phyloP scores from a whole-genome alignment of 2,329 filamentous ascomycete genomes.

The Helotiales sp. region DNA sequence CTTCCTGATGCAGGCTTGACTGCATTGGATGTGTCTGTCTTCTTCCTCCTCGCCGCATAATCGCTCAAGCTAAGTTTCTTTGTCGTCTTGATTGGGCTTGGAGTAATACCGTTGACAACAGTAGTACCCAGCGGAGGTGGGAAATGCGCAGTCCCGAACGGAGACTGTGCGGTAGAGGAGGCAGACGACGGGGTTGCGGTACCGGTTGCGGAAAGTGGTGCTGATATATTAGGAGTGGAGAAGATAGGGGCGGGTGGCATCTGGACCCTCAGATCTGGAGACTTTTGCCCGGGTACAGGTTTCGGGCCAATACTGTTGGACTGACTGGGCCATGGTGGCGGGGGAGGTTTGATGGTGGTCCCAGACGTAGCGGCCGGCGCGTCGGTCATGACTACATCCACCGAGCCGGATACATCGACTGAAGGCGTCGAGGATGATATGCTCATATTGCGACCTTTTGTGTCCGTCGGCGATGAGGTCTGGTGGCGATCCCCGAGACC shows the following conservation, averaged over 20 bases:
- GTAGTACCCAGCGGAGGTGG: conserved; percentile 51
- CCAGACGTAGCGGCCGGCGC: conserved; percentile 29
- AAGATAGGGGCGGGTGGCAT: conserved; percentile 61
- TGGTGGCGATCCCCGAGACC: conserved; percentile 26
- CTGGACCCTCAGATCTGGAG: conserved; percentile 50
- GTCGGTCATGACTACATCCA: conserved; percentile 40
- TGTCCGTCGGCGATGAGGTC: conserved; percentile 34
- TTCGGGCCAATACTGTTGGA: conserved; percentile 11
- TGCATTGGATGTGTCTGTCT: conserved; percentile 28
- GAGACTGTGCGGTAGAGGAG: conserved; percentile 54
- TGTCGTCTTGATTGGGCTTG: conserved; percentile 61
- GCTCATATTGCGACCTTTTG: conserved; percentile 34
- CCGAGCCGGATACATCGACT: conserved; percentile 28
- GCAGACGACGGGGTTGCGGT: conserved; percentile 55
- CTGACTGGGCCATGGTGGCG: conserved; percentile 39
- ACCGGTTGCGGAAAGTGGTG: conserved; percentile 40
- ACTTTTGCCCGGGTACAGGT: conserved; percentile 23
- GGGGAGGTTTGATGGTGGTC: conserved; percentile 41
- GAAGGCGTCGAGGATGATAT: conserved; percentile 38
- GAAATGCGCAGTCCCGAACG: conserved; percentile 50
- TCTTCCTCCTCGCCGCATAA: conserved; percentile 57
- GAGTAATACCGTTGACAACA: conserved; percentile 51
- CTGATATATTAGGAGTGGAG: conserved; percentile 44
- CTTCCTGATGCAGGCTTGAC: conserved; percentile 34
- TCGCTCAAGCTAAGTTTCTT: conserved; percentile 72